These are phyloP conservation scores for Ilex asprella DNA, from an alignment of 257 asterid species.

Conservation along the genomic window DNA sequence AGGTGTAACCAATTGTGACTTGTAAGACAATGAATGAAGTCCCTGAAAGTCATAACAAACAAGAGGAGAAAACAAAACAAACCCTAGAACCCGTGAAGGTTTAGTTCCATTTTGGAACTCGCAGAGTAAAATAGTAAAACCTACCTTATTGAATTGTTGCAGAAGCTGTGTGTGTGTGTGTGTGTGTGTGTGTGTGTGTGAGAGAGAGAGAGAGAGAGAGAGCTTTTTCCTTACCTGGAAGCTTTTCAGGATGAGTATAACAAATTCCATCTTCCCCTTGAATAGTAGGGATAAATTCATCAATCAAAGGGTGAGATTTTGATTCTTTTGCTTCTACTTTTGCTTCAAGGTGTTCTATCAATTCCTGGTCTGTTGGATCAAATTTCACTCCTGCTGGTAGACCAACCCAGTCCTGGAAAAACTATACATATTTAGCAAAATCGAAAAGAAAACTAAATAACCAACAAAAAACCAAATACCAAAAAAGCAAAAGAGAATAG, in stretches of 20 bases:
- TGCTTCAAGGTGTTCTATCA: slow-evolving; percentile 95
- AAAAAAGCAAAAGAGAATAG: background rate
- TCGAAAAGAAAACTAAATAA: background rate
- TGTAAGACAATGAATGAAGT: background rate
- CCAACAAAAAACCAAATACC: background rate
- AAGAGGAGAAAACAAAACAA: slow-evolving; percentile 14
- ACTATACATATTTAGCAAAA: slow-evolving; percentile 1
- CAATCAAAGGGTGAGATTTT: slow-evolving; percentile 93
- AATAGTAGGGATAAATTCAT: slow-evolving; percentile 61
- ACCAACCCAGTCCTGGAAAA: slow-evolving; percentile 87
- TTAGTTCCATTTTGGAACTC: slow-evolving; percentile 18
- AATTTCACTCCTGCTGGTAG: slow-evolving; percentile 98
- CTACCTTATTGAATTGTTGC: slow-evolving; percentile 35
- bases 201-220: slow-evolving; percentile 2
- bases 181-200: background rate
- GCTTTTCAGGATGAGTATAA: slow-evolving; percentile 65
- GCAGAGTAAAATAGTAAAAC: slow-evolving; percentile 19
- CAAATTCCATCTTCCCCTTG: slow-evolving; percentile 75
- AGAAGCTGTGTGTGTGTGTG: background rate
- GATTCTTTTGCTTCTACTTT: slow-evolving; percentile 72
- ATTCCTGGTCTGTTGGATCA: slow-evolving; percentile 97
- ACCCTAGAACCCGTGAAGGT: slow-evolving; percentile 32
- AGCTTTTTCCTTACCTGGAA: slow-evolving; percentile 36
- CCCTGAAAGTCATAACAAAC: slow-evolving; percentile 9
- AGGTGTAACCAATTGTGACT: slow-evolving; percentile 42